phyloP scores from a whole-genome alignment of 2,329 filamentous ascomycete species.

The Phialemonium atrogriseum region DNA sequence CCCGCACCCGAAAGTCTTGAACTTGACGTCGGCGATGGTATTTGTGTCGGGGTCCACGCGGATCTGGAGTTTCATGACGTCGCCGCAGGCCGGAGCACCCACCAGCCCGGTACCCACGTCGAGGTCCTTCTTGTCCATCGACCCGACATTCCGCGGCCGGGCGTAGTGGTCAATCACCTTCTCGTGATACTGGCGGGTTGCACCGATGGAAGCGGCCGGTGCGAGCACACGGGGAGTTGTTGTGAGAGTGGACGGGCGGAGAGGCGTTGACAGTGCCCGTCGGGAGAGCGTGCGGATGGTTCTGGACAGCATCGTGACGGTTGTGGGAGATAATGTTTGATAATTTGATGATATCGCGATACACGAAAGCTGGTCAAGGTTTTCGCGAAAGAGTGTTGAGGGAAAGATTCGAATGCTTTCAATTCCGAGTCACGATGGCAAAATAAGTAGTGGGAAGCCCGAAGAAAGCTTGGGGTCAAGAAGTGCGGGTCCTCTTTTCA shows the following conservation, averaged over 20 bases:
- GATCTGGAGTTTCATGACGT: constrained; percentile 93
- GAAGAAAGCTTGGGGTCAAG: too few relatives aligned
- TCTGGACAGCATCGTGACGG: constrained; percentile 36
- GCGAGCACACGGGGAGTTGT: constrained; percentile 31
- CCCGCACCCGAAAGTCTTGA: constrained; percentile 96
- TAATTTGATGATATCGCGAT: not conserved
- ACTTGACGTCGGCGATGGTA: constrained; percentile 91
- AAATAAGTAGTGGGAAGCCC: not conserved
- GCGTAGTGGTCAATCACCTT: constrained; percentile 63
- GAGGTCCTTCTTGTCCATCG: constrained; percentile 61
- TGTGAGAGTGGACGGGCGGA: constrained; percentile 26
- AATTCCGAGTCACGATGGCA: not conserved
- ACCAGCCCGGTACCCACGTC: constrained; percentile 90
- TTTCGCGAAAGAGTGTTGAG: not conserved
- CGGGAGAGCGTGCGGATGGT: constrained; percentile 34
- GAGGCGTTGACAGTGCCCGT: constrained; percentile 30
- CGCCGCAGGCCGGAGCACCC: constrained; percentile 81
- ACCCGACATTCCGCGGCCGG: constrained; percentile 46
- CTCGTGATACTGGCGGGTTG: constrained; percentile 42
- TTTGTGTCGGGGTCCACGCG: constrained; percentile 81
- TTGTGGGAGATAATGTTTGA: constrained; percentile 1
- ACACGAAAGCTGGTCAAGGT: not conserved
- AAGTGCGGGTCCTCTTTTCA: too few relatives aligned
- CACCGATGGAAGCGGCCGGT: constrained; percentile 28
- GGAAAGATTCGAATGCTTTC: not conserved